Evolutionary conservation across 371 early-diverging fungal species (phyloP).

Genomic region (Phascolomyces articulosus): DNA sequence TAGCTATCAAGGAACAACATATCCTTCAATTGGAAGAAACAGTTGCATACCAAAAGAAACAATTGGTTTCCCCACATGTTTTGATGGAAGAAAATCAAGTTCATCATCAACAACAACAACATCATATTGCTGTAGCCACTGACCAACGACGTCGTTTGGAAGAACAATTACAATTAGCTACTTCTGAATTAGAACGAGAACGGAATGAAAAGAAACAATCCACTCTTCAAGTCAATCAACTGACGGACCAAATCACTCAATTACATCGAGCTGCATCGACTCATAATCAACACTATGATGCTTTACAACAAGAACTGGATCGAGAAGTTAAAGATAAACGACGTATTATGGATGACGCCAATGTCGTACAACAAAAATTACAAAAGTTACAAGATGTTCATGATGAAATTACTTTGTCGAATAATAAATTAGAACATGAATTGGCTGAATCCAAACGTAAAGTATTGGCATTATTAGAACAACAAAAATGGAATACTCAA

Average conservation of each 20-base stretch:
- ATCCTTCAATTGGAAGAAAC: background rate
- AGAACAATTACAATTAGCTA: slow-evolving; percentile 45
- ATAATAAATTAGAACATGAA: slow-evolving; percentile 36
- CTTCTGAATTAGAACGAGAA: slow-evolving; percentile 41
- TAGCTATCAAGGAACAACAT: slow-evolving; percentile 16
- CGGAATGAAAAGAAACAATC: slow-evolving; percentile 29
- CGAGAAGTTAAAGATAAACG: slow-evolving; percentile 30
- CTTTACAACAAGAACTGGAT: slow-evolving; percentile 26
- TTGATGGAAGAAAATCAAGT: background rate
- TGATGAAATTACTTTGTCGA: slow-evolving; percentile 28
- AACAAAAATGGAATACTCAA: slow-evolving; percentile 6
- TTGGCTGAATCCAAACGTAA: slow-evolving; percentile 22
- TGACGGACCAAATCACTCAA: slow-evolving; percentile 36
- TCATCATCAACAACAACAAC: background rate
- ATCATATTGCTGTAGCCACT: background rate
- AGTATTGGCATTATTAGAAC: slow-evolving; percentile 4
- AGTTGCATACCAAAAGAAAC: too few species aligned
- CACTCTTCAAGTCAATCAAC: slow-evolving; percentile 30
- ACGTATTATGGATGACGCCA: slow-evolving; percentile 36
- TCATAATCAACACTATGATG: slow-evolving; percentile 19
- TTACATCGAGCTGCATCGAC: slow-evolving; percentile 19
- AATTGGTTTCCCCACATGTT: too few species aligned
- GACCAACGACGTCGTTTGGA: slow-evolving; percentile 38
- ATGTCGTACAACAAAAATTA: slow-evolving; percentile 27
- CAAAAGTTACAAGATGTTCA: slow-evolving; percentile 36